Evolutionary conservation across 1,139 yeast genomes (phyloP), one percentile per base, ranked within the genome.

Genomic region (Candida labiduridarum): DNA sequence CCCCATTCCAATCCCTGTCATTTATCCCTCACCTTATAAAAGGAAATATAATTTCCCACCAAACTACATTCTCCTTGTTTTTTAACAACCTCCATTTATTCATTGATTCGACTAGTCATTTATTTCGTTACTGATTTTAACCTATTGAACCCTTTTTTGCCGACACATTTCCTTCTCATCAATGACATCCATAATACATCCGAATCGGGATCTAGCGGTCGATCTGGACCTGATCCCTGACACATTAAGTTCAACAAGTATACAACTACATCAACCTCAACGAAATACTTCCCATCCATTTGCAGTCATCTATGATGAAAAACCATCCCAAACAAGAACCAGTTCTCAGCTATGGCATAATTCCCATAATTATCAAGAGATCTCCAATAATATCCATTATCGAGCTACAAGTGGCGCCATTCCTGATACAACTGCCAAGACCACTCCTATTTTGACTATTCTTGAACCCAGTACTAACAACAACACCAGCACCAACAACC

Each of bases 401-500:
- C 27, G 47, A 27, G 41, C 52, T 15, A 35, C 46, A 25, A 36
- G 27, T n/a, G 11, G 29, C 6, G 46, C 35, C 8, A 12, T 44
- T 29, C 46, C 46, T 25, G 29, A 25, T 7, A 49, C 39, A 11
- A 27, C 35, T 2, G 11, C 36, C 19, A 5, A 18, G 6, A 34
- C 56, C 3, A 64, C 62, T n/a, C 71, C 70, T 1, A 56, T 62
- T 1, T 56, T 65, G 0, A 72, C 78, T 0, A 52, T 68, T 18
- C 61, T 73, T 1, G 72, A 68, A 35, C 63, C 64, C 31, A 51
- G 39, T 9, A 25, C 29, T 7, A 4, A 25, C 6, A 25, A 25
- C 10, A 25, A 25, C 10, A 4, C 8, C 6, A 25, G 2, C 10
- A 25, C 8, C 29, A n/a, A n/a, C n/a, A n/a, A n/a, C n/a, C n/a